These are phyloP conservation scores for Saccharomycopsis vini DNA, from an alignment of 805 yeast species.

Conservation along the genomic window DNA sequence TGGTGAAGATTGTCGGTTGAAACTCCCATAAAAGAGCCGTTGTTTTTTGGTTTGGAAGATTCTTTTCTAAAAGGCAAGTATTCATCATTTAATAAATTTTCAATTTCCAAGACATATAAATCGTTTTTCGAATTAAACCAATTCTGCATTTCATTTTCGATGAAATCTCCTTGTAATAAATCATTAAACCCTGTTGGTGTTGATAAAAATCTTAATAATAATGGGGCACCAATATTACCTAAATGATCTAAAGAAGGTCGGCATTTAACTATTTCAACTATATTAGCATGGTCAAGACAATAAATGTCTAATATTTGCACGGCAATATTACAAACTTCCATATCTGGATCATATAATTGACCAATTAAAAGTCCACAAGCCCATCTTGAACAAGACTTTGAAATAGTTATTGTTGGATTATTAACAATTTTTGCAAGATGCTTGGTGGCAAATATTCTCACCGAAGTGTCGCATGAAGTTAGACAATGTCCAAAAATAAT, in stretches of 20 bases:
- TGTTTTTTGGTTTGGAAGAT: no score
- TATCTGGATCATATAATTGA: conserved; percentile 60
- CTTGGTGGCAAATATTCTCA: conserved; percentile 51
- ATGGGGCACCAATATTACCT: conserved; percentile 42
- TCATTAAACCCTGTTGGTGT: conserved; percentile 63
- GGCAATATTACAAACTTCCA: conserved; percentile 46
- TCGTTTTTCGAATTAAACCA: conserved; percentile 49
- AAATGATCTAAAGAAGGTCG: conserved; percentile 51
- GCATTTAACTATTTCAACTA: conserved; percentile 41
- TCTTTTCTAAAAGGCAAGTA: conserved; percentile 16
- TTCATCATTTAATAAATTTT: conserved; percentile 27
- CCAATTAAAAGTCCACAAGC: conserved; percentile 48
- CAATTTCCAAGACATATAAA: conserved; percentile 42
- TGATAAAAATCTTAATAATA: conserved; percentile 56
- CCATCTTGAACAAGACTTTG: conserved; percentile 27
- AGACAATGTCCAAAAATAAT: conserved; percentile 58
- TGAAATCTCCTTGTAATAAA: conserved; percentile 47
- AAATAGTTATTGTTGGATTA: conserved; percentile 11
- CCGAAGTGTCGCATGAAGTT: conserved; percentile 39
- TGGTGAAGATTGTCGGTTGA: conserved; percentile 4
- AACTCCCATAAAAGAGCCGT: conserved; percentile 2
- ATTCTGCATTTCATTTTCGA: conserved; percentile 53
- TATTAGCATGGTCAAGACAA: conserved; percentile 38
- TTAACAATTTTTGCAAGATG: conserved; percentile 36
- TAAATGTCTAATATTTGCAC: conserved; percentile 45